Evolutionary conservation across 2,329 filamentous ascomycete genomes (phyloP).

Genomic region (Cadophora malorum): DNA sequence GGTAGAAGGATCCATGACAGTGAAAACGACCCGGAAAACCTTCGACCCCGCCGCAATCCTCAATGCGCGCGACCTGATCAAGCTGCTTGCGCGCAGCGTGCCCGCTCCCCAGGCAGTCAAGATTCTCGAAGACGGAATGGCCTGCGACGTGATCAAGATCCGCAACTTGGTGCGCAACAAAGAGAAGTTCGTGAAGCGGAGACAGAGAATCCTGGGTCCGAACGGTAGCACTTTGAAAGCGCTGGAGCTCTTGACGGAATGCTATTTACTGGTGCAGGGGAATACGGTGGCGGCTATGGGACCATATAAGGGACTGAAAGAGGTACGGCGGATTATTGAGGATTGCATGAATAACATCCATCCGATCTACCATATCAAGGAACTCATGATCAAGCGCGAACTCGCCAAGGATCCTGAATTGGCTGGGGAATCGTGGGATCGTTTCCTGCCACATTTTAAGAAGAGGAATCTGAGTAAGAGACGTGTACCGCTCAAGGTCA

Average conservation of each 20-base stretch:
- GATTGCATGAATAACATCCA: constrained; percentile 98
- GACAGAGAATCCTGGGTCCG: constrained; percentile 90
- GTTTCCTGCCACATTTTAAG: constrained; percentile 97
- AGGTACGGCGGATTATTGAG: constrained; percentile 85
- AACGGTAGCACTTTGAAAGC: constrained; percentile 93
- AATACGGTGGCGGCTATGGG: constrained; percentile 96
- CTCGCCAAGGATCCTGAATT: constrained; percentile 88
- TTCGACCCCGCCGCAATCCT: constrained; percentile 92
- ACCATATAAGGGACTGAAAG: constrained; percentile 89
- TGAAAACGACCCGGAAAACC: constrained; percentile 91
- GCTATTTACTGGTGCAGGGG: constrained; percentile 94
- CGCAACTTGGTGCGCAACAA: constrained; percentile 89
- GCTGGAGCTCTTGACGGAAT: constrained; percentile 87
- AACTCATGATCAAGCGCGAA: constrained; percentile 92
- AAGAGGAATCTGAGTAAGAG: constrained; percentile 88
- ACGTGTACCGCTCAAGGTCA: constrained; percentile 81
- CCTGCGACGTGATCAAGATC: constrained; percentile 96
- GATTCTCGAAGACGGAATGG: constrained; percentile 89
- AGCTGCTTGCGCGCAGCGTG: constrained; percentile 87
- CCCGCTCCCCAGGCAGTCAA: constrained; percentile 93
- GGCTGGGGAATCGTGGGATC: constrained; percentile 89
- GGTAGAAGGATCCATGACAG: constrained; percentile 95
- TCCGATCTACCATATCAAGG: constrained; percentile 91
- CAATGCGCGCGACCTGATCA: constrained; percentile 93
- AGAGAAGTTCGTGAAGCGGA: constrained; percentile 92